Percentiles rank a stretch among this genome's conserved stretches.
These are phyloP conservation scores for Penicillium sp. DNA, from an alignment of 2,329 filamentous ascomycete genomes.

Conservation along the genomic window DNA sequence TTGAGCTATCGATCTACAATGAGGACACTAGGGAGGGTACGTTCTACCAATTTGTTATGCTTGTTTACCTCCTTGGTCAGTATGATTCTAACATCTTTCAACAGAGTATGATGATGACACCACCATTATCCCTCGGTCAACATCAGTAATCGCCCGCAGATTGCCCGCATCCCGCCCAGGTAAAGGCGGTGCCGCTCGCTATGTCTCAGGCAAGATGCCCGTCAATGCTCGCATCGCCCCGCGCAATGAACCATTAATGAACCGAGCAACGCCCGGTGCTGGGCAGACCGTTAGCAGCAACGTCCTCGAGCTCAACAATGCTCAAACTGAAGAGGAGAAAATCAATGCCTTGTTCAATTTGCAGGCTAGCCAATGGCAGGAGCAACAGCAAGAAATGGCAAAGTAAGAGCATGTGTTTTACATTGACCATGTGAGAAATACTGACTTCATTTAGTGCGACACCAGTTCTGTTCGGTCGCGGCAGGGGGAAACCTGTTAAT, in stretches of 20 bases:
- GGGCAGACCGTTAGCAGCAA: conserved; percentile 50
- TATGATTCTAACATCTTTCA: conserved; percentile 27
- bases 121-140: conserved; percentile 91
- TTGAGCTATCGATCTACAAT: conserved; percentile 90
- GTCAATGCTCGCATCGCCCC: conserved; percentile 77
- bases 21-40: conserved; percentile 88
- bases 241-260: conserved; percentile 56
- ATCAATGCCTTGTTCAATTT: conserved; percentile 89
- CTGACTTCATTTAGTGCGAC: conserved; percentile 44
- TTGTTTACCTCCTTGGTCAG: conserved; percentile 12
- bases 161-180: conserved; percentile 80
- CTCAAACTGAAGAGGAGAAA: conserved; percentile 89
- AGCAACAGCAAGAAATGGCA: conserved; percentile 89
- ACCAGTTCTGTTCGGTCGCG: conserved; percentile 42
- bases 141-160: conserved; percentile 83
- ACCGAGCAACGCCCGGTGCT: conserved; percentile 34
- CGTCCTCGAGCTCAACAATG: conserved; percentile 65
- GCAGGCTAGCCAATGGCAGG: conserved; percentile 86
- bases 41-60: conserved; percentile 28
- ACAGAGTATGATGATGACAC: conserved; percentile 97
- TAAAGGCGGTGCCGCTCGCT: conserved; percentile 84
- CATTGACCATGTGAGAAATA: conserved; percentile 10
- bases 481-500: conserved; percentile 50
- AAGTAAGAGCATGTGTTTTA: conserved; percentile 51
- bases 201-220: conserved; percentile 95